Evolutionary conservation across 345 rosid genomes (phyloP), one percentile per base, ranked within the genome.

Genomic region (Excoecaria agallocha): DNA sequence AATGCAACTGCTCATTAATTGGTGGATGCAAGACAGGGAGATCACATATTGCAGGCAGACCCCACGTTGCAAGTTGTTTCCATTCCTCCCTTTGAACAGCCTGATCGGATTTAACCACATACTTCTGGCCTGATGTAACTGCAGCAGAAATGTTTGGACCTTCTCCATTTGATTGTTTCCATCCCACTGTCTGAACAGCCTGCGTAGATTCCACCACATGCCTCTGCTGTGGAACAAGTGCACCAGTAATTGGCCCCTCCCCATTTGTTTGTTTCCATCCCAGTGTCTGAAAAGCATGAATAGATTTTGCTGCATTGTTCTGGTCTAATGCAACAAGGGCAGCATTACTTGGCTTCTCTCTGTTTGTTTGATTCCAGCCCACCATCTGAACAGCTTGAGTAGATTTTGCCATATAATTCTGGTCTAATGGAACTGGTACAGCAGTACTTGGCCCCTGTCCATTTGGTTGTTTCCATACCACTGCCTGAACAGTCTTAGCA

Each of bases 101-200:
- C 30, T 30, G 30, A 30, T 30, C 30, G 30, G 30, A 30, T 30
- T 30, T 30, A 37, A 22, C 20, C 49, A 50, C 39, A 15, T 25
- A 24, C 71, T 5, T 38, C 48, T 16, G 71, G 37, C 46, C 6
- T 20, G 22, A 5, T 57, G 46, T 41, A 20, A 41, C 70, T 20
- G 70, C 8, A 66, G 35, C 39, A 41, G 70, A 5, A 6, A 0
- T 45, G 3, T 38, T 9, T 48, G 39, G 12, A 37, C 55, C 56
- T 38, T 59, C 54, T 46, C 67, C 72, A 37, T 67, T 64, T 65
- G 52, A 41, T n/a, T 51, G 56, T 51, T 51, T 51, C 56, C 56
- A 51, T 51, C 56, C 56, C 56, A 17, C n/a, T 54, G 57, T 16
- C n/a, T 60, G 68, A 72, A 20, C 48, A 49, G 43, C 46, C 30